Evolutionary conservation across 2,329 filamentous ascomycete species (phyloP).

Genomic region (Cladosporium sp.): DNA sequence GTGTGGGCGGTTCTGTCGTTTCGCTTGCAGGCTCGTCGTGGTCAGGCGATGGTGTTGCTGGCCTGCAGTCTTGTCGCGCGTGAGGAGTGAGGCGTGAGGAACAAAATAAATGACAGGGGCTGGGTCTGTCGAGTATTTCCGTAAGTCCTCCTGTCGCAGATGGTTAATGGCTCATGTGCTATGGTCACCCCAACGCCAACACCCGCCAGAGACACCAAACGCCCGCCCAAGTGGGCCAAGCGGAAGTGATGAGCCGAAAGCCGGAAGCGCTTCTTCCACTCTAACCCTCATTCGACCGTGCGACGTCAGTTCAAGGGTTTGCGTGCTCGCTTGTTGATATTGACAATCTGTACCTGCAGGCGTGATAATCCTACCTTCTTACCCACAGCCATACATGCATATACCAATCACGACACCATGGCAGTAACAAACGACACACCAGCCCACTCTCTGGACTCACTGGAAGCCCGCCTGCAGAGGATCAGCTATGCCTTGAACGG

Average conservation of each 20-base stretch:
- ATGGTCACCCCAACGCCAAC: slow-evolving; percentile 13
- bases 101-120: not conserved
- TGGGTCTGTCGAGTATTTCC: not conserved
- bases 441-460: slow-evolving; percentile 42
- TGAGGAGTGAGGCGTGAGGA: not conserved
- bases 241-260: not conserved
- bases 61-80: slow-evolving; percentile 10
- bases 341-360: not conserved
- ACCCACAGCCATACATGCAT: not conserved
- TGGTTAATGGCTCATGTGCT: slow-evolving; percentile 10
- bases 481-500: slow-evolving; percentile 47
- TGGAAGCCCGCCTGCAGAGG: slow-evolving; percentile 48
- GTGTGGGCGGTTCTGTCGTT: not conserved
- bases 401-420: not conserved
- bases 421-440: slow-evolving; percentile 7
- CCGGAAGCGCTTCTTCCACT: not conserved
- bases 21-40: not conserved
- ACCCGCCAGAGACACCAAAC: not conserved
- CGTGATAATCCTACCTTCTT: not conserved
- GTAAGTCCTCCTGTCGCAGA: slow-evolving; percentile 6
- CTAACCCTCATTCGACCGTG: not conserved
- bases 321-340: slow-evolving; percentile 2
- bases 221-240: not conserved
- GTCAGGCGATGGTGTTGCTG: slow-evolving; percentile 15
- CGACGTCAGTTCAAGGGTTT: not conserved